phyloP scores from a whole-genome alignment of 2,329 filamentous ascomycete species.

The Zasmidium angulare region DNA sequence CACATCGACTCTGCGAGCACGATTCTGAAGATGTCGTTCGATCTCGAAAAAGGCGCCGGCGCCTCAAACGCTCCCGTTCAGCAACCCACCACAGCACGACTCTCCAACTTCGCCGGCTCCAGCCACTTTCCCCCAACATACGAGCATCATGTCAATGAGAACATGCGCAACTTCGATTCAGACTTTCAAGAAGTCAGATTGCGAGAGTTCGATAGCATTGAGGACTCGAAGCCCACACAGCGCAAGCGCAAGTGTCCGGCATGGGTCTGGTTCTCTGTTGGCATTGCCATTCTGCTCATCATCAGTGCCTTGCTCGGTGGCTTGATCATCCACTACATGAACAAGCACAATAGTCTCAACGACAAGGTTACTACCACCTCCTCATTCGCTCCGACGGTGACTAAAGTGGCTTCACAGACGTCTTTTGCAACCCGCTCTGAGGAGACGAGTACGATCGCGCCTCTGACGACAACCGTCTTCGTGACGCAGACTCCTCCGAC shows the following conservation, averaged over 20 bases:
- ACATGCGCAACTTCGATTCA: conserved; percentile 10
- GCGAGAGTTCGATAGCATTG: not conserved
- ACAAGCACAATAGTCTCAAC: not conserved
- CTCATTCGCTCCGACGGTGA: not conserved
- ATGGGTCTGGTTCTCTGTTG: not conserved
- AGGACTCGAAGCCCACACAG: not conserved
- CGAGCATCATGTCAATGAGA: conserved; percentile 16
- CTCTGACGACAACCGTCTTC: conserved; percentile 3
- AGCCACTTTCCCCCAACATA: conserved; percentile 17
- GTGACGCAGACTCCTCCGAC: not conserved
- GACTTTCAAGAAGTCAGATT: conserved; percentile 2
- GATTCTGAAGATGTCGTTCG: conserved; percentile 7
- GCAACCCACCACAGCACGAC: not conserved
- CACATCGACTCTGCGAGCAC: not conserved
- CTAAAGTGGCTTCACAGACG: not conserved
- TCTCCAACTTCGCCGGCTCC: not conserved
- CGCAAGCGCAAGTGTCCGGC: conserved; percentile 5
- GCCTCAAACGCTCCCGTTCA: not conserved
- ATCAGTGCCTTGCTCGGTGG: not conserved
- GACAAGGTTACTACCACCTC: not conserved
- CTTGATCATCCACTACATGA: not conserved
- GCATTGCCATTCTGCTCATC: conserved; percentile 3
- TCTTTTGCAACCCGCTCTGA: not conserved
- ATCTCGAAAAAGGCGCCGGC: conserved; percentile 14
- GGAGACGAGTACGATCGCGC: not conserved